A percentile compares a stretch with the other conserved stretches of the same genome.
Conservation (phyloP, 345 rosid species). For the Salix exigua region DNA sequence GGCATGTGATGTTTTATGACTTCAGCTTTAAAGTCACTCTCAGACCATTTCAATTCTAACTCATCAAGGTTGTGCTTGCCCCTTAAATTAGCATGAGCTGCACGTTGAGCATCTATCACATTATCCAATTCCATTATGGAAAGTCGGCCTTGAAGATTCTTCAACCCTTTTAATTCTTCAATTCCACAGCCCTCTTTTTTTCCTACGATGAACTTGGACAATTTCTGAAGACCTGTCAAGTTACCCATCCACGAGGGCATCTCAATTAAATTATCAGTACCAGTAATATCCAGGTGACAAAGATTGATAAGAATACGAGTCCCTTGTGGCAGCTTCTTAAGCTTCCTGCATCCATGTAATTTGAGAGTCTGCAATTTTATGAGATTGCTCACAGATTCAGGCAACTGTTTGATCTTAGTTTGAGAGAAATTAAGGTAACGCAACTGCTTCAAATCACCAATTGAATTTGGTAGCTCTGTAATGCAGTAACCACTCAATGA, state of each 20-base stretch:
- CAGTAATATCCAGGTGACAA: slow-evolving; percentile 24
- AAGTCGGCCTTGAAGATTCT: slow-evolving; percentile 30
- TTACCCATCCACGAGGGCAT: slow-evolving; percentile 34
- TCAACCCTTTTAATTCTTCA: slow-evolving; percentile 28
- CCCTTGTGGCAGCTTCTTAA: slow-evolving; percentile 31
- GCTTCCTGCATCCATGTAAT: slow-evolving; percentile 17
- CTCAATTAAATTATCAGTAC: slow-evolving; percentile 16
- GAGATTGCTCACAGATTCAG: background rate
- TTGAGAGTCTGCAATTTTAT: slow-evolving; percentile 25
- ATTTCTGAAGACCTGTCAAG: slow-evolving; percentile 25
- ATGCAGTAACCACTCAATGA: slow-evolving; percentile 1
- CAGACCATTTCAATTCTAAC: background rate
- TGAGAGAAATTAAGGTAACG: slow-evolving; percentile 9
- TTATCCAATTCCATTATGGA: slow-evolving; percentile 15
- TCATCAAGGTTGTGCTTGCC: background rate
- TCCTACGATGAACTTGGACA: slow-evolving; percentile 32
- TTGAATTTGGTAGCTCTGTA: slow-evolving; percentile 6
- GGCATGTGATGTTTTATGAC: background rate
- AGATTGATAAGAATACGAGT: slow-evolving; percentile 31
- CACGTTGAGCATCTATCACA: background rate
- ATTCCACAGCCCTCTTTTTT: slow-evolving; percentile 24
- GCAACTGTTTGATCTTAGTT: slow-evolving; percentile 2
- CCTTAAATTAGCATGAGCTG: slow-evolving; percentile 2
- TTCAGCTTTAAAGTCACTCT: background rate
- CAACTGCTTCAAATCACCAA: slow-evolving; percentile 2